Conservation (phyloP, 768 basidiomycete genomes). For the Floccularia luteovirens region DNA sequence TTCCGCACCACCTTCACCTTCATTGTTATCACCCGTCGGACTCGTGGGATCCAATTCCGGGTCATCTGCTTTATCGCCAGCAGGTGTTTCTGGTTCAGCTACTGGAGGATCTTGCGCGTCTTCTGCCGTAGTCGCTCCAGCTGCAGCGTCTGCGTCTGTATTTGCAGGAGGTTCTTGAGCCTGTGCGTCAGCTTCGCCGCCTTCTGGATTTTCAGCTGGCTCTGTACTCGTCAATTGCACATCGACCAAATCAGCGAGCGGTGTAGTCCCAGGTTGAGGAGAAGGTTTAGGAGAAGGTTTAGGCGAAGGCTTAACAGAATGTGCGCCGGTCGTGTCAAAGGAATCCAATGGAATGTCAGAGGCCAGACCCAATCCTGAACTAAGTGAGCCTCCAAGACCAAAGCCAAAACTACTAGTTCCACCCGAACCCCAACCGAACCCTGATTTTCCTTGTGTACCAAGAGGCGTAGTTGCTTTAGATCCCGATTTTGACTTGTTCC, state of each 20-base stretch:
- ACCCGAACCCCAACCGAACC: background rate
- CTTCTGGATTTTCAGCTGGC: background rate
- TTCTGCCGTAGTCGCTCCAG: no score
- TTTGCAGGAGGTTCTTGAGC: no score
- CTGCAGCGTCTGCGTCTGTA: no score
- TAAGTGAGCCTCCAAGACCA: background rate
- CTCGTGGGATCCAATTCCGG: background rate
- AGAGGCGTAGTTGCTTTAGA: background rate
- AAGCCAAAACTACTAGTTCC: background rate
- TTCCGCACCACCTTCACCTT: conserved; percentile 1
- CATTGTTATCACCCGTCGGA: conserved; percentile 1
- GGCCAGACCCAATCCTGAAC: background rate
- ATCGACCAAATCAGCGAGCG: no score
- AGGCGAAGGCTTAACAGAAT: background rate
- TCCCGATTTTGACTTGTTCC: background rate
- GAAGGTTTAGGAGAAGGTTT: no score
- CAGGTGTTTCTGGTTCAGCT: background rate
- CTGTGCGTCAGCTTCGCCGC: background rate
- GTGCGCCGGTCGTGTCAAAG: background rate
- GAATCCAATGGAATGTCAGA: background rate
- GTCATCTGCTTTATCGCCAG: background rate
- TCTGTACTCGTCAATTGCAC: no score
- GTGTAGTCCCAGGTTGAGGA: no score
- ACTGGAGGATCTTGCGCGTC: no score
- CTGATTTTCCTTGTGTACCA: background rate